Evolutionary conservation across 345 rosid species (phyloP), one percentile per base, ranked within the genome.

Genomic region (Chamaenerion angustifolium): DNA sequence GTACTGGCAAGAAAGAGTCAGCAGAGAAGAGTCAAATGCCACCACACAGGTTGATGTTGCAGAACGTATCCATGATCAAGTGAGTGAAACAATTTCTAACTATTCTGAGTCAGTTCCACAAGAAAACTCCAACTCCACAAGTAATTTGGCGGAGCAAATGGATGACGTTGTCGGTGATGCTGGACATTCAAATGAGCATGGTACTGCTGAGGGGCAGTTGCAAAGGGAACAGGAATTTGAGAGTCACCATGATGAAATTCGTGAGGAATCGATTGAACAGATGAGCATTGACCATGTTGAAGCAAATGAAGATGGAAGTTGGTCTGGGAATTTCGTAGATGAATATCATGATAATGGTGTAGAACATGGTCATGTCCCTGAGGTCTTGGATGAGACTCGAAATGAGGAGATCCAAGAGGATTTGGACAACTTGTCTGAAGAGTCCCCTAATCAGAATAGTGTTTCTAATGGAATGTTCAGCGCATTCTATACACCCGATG

Each of bases 391-490:
- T 55, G 70, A 46, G 56, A 64, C 57, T 41, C 71, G 60, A 54
- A 73, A 68, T 59, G 52, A 46, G 47, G 72, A 71, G 64, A 68
- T 64, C 62, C 84, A 66, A 48, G 83, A 75, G 72, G 57, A 76
- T 48, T 57, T 76, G 49, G 79, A 62, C 49, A 80, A 71, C 66
- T 78, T 80, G 94, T 65, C 74, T 8, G 79, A 63, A 45, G 77
- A 60, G 53, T 71, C 79, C 70, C 68, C 75, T 58, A 66, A 75
- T 62, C 74, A 49, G 52, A 80, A 67, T 45, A 62, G 63, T 45
- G 64, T 61, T 64, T 57, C 76, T 1, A 55, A 51, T 55, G 80
- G 67, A 52, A 81, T 84, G 64, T 53, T 63, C 42, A 67, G 58
- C 63, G 47, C 82, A 47, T 75, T 69, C 64, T 76, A 79, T 76